Base-by-base conservation (phyloP, 148 eudicot species). In the Gaultheria prostrata region DNA sequence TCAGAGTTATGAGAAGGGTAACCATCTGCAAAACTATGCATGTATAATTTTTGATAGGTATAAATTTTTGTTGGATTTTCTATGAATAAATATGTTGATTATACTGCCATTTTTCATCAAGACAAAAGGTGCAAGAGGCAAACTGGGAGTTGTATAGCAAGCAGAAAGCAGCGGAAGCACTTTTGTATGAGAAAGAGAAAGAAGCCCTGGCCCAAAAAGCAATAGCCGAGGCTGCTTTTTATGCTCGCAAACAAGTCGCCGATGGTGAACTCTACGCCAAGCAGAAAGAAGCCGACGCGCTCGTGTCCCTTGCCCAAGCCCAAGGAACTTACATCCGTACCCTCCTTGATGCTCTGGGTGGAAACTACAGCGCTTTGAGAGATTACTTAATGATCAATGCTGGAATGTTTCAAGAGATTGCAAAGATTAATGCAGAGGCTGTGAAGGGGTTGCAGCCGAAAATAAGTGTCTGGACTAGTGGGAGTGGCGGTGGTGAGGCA, bases 381-480 rank as follows among this genome's bases (percentile, higher is more conserved):
- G 95, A 92, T 79, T 89, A 92, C 73, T 67, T 92, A 86, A 91
- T 92, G 95, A 92, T 92, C 24, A 88, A 88, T 54, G 83, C 85
- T 2, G 89, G 93, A 0, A 79, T 92, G 87, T 92, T 86, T 75
- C 90, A 92, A 81, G 90, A 89, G 30, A 87, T 91, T 50, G 95
- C 95, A 0, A 91, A 85, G 84, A 85, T 86, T 18, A 92, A 92
- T 82, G 91, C 85, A 1, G 90, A 87, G 46, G 95, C 91, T 1
- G 83, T 92, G 10, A 83, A 28, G 20, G 95, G 93, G 33, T 73
- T 91, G 63, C 85, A 86, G 3, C 95, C 95, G 5, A 89, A 86
- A 84, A 92, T 92, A 51, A 92, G 92, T 39, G 84, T 92, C 54
- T 92, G 95, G 95, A 89, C 93, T 0, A 88, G 39, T n/a, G 89